Percentiles rank a stretch among this genome's conserved stretches.
Evolutionary conservation across 805 yeast genomes (phyloP).

Genomic region (Spathaspora girioi): DNA sequence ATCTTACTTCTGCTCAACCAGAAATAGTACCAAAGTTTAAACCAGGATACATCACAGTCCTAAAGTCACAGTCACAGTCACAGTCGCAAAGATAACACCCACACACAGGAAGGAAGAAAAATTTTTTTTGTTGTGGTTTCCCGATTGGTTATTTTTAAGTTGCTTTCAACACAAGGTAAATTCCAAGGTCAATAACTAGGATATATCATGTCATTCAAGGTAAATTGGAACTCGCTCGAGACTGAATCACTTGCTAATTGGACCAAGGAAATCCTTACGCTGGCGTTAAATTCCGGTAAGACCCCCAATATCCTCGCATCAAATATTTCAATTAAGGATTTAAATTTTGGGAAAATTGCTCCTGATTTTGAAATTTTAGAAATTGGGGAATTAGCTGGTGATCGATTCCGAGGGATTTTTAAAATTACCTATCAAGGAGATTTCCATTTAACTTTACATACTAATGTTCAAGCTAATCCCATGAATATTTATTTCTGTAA

Average conservation of each 20-base stretch:
- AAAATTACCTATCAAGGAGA: constrained; percentile 74
- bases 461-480: constrained; percentile 83
- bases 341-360: constrained; percentile 69
- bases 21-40: neutral
- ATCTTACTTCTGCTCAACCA: neutral
- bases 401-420: constrained; percentile 78
- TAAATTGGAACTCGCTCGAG: constrained; percentile 74
- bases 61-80: no score
- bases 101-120: neutral
- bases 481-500: constrained; percentile 60
- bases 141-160: neutral
- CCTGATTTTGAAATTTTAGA: constrained; percentile 78
- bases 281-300: constrained; percentile 70
- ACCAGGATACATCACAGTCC: no score
- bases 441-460: constrained; percentile 68
- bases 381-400: constrained; percentile 75
- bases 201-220: constrained; percentile 74
- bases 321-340: constrained; percentile 61
- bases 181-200: no score
- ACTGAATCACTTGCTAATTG: constrained; percentile 58
- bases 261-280: constrained; percentile 63
- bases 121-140: neutral
- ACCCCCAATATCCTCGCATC: constrained; percentile 70
- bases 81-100: no score
- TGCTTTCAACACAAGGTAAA: neutral